phyloP scores from a whole-genome alignment of 1,284 basidiomycete species.

The Tranzscheliella williamsii region DNA sequence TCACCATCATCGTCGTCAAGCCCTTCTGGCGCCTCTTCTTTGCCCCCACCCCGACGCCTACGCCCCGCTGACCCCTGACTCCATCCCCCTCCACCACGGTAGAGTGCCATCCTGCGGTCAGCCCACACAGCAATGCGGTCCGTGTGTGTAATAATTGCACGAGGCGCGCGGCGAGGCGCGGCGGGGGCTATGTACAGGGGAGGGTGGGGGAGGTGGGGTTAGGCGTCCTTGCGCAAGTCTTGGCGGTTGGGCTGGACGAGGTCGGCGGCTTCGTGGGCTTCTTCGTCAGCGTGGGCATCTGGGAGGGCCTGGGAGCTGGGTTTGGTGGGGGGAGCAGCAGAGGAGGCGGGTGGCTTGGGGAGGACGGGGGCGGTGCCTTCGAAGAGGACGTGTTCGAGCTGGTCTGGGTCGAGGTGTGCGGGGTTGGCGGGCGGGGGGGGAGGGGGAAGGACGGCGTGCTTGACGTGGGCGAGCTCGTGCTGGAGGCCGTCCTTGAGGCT shows the following conservation, averaged over 20 bases:
- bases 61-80: background rate
- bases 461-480: conserved; percentile 24
- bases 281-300: conserved; percentile 31
- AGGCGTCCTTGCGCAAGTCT: conserved; percentile 2
- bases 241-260: conserved; percentile 17
- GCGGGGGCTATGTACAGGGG: background rate
- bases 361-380: conserved; percentile 37
- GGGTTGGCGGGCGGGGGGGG: conserved; percentile 20
- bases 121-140: too few relatives aligned
- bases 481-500: conserved; percentile 15
- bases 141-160: too few relatives aligned
- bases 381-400: conserved; percentile 45
- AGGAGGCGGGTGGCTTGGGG: background rate
- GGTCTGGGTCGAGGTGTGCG: conserved; percentile 43
- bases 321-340: background rate
- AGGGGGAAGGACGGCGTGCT: conserved; percentile 5
- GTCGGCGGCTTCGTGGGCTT: conserved; percentile 35
- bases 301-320: conserved; percentile 7
- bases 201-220: background rate
- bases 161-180: too few relatives aligned
- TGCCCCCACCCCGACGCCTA: background rate
- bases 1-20: conserved; percentile 79
- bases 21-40: conserved; percentile 62
- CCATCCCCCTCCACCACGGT: too few relatives aligned
- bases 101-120: too few relatives aligned